Evolutionary conservation across 2,329 filamentous ascomycete genomes (phyloP), one percentile per base, ranked within the genome.

Genomic region (Paraphoma chrysanthemicola): DNA sequence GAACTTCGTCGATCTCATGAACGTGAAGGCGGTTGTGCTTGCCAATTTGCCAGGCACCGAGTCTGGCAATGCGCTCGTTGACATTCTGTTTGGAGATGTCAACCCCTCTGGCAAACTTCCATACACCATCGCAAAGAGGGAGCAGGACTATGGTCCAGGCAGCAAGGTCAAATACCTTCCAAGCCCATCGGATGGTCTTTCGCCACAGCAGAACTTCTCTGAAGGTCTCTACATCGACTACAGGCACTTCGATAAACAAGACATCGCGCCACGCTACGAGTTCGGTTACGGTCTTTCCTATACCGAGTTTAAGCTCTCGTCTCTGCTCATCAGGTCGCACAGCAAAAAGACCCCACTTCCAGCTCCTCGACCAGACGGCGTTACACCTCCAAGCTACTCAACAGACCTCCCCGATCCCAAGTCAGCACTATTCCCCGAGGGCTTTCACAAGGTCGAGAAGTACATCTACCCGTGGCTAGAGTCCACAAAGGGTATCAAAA

Each of bases 181-280:
- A 0, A 90, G 91, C 63, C 67, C 70, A 8, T 60, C 62, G 1
- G 72, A 75, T 30, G 86, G 83, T 14, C 79, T 90, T 3, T 81
- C 89, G 1, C 91, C 92, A 0, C 92, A 96, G 70, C 91, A 96
- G 65, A 88, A 92, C 62, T 96, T 95, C 72, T 84, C 83, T 1
- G 92, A 97, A 71, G 92, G 92, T 0, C 78, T 97, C 0, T 93
- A 93, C 71, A 88, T 96, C 64, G 94, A 97, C 79, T 97, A 97
- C 78, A 88, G 93, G 11, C 86, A 93, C 75, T 93, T 97, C 66
- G 93, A 97, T 80, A 91, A 90, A 71, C 77, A 89, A 52, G 81
- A 83, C 54, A 88, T 95, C 57, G 81, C 82, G 5, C 93, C 93
- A 0, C 89, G 90, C 1, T 97, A 89, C 71, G 90, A 92, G 45